phyloP scores from a whole-genome alignment of 176 grass and related monocot genomes.

The Elaeis guineensis region DNA sequence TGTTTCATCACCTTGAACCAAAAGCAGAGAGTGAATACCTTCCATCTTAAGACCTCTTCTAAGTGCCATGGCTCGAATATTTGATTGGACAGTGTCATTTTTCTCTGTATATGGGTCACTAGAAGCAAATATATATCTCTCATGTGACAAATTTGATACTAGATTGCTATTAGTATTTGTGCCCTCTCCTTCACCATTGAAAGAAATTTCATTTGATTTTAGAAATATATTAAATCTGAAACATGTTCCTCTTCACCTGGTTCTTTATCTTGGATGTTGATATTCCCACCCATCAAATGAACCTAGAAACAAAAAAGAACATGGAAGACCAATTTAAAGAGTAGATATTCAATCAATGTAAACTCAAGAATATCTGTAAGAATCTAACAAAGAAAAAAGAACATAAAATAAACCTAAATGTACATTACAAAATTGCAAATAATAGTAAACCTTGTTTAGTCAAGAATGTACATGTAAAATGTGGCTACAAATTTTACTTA shows the following conservation, averaged over 20 bases:
- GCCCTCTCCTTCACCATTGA: not conserved
- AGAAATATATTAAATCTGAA: conserved; percentile 69
- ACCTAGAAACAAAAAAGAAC: conserved; percentile 29
- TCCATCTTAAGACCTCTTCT: conserved; percentile 9
- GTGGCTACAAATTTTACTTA: conserved; percentile 10
- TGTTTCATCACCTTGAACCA: conserved; percentile 50
- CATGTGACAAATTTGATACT: no score
- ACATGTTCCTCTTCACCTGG: conserved; percentile 51
- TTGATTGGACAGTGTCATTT: not conserved
- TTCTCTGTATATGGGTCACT: not conserved
- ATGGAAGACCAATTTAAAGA: not conserved
- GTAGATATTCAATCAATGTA: no score
- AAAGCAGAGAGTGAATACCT: conserved; percentile 46
- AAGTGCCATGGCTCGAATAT: conserved; percentile 5
- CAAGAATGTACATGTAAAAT: no score
- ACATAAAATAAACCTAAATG: not conserved
- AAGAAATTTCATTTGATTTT: conserved; percentile 20
- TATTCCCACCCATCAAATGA: conserved; percentile 82
- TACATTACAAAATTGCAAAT: no score
- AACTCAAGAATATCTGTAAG: not conserved
- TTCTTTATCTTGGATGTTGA: conserved; percentile 61
- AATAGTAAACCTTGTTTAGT: no score
- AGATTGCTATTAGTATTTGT: no score
- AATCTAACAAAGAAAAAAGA: not conserved
- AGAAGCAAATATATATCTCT: not conserved